Evolutionary conservation across 768 basidiomycete species (phyloP).

Genomic region (Tremella fuciformis): DNA sequence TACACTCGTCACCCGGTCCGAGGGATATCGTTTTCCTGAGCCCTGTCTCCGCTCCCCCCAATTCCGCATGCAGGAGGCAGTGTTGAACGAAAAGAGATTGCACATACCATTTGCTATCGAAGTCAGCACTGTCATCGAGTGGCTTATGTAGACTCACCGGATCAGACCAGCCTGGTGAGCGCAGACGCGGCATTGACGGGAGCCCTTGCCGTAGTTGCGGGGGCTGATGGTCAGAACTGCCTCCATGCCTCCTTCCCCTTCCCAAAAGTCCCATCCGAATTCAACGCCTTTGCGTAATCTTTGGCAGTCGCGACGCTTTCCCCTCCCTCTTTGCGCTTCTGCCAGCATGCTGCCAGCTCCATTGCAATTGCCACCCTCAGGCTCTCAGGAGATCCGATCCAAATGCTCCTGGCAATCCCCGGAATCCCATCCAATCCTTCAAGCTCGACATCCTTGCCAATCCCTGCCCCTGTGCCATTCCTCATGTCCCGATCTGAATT

Average conservation of each 20-base stretch:
- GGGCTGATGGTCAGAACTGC: conserved; percentile 54
- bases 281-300: neutral
- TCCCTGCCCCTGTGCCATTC: neutral
- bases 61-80: too few species aligned
- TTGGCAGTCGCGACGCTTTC: neutral
- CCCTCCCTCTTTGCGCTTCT: neutral
- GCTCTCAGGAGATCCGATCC: too few species aligned
- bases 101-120: conserved; percentile 37
- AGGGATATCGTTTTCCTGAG: too few species aligned
- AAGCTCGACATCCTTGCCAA: neutral
- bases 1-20: too few species aligned
- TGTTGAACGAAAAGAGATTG: neutral
- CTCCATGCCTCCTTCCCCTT: neutral
- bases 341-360: neutral
- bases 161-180: conserved; percentile 97
- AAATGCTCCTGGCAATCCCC: too few species aligned
- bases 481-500: conserved; percentile 3
- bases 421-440: neutral
- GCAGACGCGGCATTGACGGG: conserved; percentile 93
- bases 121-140: conserved; percentile 18
- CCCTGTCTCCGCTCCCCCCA: neutral
- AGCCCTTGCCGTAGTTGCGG: conserved; percentile 90
- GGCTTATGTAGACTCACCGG: conserved; percentile 63
- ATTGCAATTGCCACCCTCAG: too few species aligned
- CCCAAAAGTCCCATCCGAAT: neutral